Conservation (phyloP, 2,329 filamentous ascomycete genomes). For the Colletotrichum falcatum region DNA sequence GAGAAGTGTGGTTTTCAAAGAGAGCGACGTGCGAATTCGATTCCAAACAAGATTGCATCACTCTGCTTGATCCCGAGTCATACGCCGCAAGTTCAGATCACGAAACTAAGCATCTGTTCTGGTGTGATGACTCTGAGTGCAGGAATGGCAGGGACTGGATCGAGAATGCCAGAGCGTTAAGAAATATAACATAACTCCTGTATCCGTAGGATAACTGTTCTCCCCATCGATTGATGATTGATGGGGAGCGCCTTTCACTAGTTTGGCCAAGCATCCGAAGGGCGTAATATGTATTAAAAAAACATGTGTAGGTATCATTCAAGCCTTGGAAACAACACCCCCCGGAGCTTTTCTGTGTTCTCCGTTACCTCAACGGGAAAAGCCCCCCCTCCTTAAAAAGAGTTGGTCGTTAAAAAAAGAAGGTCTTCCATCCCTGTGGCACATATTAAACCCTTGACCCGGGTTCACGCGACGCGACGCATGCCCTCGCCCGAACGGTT, state of each 20-base stretch:
- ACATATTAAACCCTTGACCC: background rate
- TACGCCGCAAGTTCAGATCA: background rate
- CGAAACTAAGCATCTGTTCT: background rate
- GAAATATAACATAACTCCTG: too few relatives aligned
- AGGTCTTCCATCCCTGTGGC: background rate
- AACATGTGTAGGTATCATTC: slow-evolving; percentile 24
- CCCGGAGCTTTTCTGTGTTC: background rate
- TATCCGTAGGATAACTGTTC: too few relatives aligned
- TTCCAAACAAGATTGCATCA: too few relatives aligned
- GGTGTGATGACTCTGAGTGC: background rate
- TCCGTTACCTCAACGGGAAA: background rate
- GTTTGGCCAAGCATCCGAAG: too few relatives aligned
- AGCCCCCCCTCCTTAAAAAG: background rate
- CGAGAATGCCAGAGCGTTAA: too few relatives aligned
- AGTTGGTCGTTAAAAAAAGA: too few relatives aligned
- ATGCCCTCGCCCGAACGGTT: too few relatives aligned
- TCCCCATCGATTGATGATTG: too few relatives aligned
- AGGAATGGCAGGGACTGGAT: background rate
- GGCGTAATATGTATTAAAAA: too few relatives aligned
- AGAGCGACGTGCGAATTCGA: too few relatives aligned
- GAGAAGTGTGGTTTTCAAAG: too few relatives aligned
- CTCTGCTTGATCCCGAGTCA: background rate
- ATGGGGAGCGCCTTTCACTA: too few relatives aligned
- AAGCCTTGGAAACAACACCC: background rate
- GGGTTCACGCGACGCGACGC: background rate